Conservation (phyloP, 176 grass and related monocot species). For the Triticum turgidum region DNA sequence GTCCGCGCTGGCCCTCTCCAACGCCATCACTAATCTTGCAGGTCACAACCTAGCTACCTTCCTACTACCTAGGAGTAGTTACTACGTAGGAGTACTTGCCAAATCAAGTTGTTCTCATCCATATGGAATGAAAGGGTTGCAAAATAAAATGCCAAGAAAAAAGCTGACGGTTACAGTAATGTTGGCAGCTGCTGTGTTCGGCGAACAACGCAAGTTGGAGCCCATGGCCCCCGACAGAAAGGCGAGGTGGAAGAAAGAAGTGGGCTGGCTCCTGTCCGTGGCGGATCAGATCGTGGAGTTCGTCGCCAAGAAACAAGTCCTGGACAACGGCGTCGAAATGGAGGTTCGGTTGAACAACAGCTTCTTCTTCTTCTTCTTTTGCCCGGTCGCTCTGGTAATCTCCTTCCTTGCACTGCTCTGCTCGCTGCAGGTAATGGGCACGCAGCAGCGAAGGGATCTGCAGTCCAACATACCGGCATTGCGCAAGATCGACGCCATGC, state of each 20-base stretch:
- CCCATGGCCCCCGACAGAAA: constrained; percentile 77
- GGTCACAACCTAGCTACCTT: constrained; percentile 30
- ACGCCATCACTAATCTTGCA: constrained; percentile 92
- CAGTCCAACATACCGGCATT: constrained; percentile 69
- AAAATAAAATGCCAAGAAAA: too few relatives aligned
- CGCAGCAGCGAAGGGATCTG: constrained; percentile 85
- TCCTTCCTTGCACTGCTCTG: not conserved
- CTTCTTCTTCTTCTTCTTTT: not conserved
- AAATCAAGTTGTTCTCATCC: too few relatives aligned
- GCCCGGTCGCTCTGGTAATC: not conserved
- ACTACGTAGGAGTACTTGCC: not conserved
- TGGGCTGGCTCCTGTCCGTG: constrained; percentile 84
- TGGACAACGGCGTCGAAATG: constrained; percentile 64
- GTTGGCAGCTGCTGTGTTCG: constrained; percentile 73
- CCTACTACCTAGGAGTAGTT: too few relatives aligned
- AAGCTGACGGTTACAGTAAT: too few relatives aligned
- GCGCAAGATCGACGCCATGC: constrained; percentile 83
- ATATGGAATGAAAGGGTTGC: too few relatives aligned
- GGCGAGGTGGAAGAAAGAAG: constrained; percentile 75
- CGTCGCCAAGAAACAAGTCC: constrained; percentile 64
- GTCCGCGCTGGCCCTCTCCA: constrained; percentile 75
- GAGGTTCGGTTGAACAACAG: constrained; percentile 55
- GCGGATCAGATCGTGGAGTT: constrained; percentile 90
- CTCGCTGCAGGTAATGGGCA: constrained; percentile 66
- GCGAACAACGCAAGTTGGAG: constrained; percentile 78